Evolutionary conservation across 225 moss, liverwort and hornwort species (phyloP), one percentile per base, ranked within the genome.

Genomic region (Marchantia polymorpha): DNA sequence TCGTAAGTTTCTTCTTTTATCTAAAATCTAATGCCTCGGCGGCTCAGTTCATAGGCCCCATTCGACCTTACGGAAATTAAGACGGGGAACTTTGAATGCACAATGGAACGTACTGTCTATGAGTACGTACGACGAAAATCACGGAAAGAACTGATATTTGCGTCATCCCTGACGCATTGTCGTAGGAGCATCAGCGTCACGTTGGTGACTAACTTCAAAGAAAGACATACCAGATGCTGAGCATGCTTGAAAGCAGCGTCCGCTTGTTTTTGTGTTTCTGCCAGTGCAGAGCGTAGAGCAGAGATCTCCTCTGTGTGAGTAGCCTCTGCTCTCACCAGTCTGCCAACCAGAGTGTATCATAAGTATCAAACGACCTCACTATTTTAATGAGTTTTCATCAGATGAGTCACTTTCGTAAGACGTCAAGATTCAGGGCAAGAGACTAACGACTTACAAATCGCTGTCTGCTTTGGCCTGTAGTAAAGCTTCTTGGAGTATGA

Each of bases 321-420:
- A 72, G 87, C 82, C 78, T 88, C 87, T 79, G 85, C 82, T 72
- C 83, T 75, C 52, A 80, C 70, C 74, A 84, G 77, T 46, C 87
- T 87, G 87, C 69, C 59, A 69, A 26, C 74, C 81, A 76, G 13
- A 58, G 5, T 17, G 22, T 25, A 31, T 13, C 27, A 12, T 15
- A 12, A 27, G 5, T 69, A 66, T 15, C 20, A 60, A 51, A 22
- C 15, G 47, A 25, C 60, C 67, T 46, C 31, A 12, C 8, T 52
- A 26, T 54, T 25, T 31, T 76, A 31, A 52, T 39, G 54, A 22
- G 65, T 30, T 12, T 54, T 19, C 7, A 13, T 58, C 13, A 13
- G 56, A 13, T 20, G 20, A 13, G 8, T 3, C 2, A 13, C 20
- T 58, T 58, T 13, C 13, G 56, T 13, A 13, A 58, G 56, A 58